Conservation (phyloP, 352 stramenopile genomes). For the Nothophytophthora sp. region DNA sequence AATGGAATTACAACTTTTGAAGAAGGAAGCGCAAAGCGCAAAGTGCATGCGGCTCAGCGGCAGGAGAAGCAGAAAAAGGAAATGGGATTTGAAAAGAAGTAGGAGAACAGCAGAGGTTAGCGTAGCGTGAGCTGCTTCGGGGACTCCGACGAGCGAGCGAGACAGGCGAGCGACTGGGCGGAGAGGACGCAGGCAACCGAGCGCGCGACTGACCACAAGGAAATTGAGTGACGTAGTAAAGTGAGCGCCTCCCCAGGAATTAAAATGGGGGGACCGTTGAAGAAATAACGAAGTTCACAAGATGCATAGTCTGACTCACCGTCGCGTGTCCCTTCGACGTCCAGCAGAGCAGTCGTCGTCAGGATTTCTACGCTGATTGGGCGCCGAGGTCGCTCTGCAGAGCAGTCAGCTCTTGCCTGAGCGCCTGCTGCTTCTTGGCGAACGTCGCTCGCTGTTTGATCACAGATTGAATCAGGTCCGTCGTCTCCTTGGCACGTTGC, state of each 20-base stretch:
- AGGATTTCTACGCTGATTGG: slow-evolving; percentile 24
- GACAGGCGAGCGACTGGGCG: slow-evolving; percentile 7
- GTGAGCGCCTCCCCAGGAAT: slow-evolving; percentile 35
- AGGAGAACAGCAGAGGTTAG: slow-evolving; percentile 17
- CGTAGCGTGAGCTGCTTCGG: slow-evolving; percentile 16
- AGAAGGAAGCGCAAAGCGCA: slow-evolving; percentile 31
- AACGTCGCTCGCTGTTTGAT: slow-evolving; percentile 33
- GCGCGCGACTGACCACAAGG: no score
- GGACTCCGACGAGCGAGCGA: slow-evolving; percentile 8
- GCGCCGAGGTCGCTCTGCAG: no score
- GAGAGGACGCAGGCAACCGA: slow-evolving; percentile 14
- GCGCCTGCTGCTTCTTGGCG: slow-evolving; percentile 30
- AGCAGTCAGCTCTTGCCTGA: slow-evolving; percentile 25
- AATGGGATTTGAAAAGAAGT: slow-evolving; percentile 32
- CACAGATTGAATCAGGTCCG: slow-evolving; percentile 31
- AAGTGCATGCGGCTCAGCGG: no score
- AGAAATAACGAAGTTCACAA: slow-evolving; percentile 44
- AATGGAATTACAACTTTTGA: slow-evolving; percentile 50
- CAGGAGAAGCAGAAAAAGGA: slow-evolving; percentile 36
- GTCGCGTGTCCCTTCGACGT: not conserved
- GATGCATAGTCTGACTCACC: slow-evolving; percentile 34
- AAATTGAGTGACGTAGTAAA: slow-evolving; percentile 45
- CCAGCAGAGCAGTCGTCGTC: no score
- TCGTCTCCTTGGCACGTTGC: slow-evolving; percentile 31
- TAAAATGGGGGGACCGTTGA: slow-evolving; percentile 39